Evolutionary conservation across 768 basidiomycete species (phyloP).

Genomic region (Lactarius sanguifluus): DNA sequence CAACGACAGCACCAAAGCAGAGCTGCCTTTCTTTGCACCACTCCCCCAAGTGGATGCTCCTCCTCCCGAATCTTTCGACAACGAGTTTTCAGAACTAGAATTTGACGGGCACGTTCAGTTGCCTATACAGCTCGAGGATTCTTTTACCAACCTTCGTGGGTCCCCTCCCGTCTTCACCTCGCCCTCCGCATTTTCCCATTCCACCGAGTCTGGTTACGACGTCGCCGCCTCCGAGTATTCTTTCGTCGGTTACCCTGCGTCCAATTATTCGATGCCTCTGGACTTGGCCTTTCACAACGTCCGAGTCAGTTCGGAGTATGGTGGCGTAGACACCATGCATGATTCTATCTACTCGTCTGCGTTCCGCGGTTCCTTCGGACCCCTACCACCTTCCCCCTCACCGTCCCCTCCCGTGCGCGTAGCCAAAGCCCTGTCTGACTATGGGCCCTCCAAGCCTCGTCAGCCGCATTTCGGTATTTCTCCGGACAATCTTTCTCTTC

Average conservation of each 20-base stretch:
- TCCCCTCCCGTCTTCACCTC: constrained; percentile 67
- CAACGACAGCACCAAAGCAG: constrained; percentile 11
- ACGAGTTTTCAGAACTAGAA: constrained; percentile 69
- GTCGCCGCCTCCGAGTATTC: constrained; percentile 47
- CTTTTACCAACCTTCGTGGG: constrained; percentile 62
- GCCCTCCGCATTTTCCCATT: constrained; percentile 75
- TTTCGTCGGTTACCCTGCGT: constrained; percentile 58
- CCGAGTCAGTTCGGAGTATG: constrained; percentile 58
- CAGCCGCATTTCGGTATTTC: constrained; percentile 34
- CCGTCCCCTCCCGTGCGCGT: constrained; percentile 29
- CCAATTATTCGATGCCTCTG: constrained; percentile 41
- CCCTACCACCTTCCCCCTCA: constrained; percentile 23
- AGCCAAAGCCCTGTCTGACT: constrained; percentile 24
- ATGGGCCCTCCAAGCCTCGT: constrained; percentile 27
- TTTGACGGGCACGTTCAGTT: constrained; percentile 58
- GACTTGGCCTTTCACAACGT: constrained; percentile 73
- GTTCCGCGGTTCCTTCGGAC: constrained; percentile 29
- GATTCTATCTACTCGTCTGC: constrained; percentile 20
- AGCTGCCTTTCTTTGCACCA: constrained; percentile 23
- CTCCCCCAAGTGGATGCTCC: constrained; percentile 68
- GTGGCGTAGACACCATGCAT: constrained; percentile 31
- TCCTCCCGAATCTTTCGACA: constrained; percentile 80
- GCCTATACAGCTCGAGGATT: constrained; percentile 53
- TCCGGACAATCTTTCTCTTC: constrained; percentile 44
- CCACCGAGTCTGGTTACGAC: constrained; percentile 74